Base-by-base conservation (phyloP, 2,329 filamentous ascomycete species). In the Aspergillus jensenii region DNA sequence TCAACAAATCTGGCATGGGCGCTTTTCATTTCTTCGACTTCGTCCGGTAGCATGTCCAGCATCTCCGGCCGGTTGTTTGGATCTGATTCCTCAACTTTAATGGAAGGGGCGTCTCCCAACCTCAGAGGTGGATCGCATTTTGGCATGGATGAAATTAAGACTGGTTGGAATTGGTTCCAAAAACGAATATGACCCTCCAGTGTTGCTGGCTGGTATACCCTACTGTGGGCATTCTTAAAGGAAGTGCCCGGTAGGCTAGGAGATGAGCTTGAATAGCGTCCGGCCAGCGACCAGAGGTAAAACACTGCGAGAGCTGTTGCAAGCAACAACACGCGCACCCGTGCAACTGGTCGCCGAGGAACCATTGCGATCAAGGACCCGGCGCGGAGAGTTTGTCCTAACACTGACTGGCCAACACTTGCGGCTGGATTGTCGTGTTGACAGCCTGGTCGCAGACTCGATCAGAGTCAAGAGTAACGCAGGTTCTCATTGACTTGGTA, bases 1-100 rank as follows among this genome's bases (percentile, higher is more conserved):
- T 67, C 50, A 19, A 76, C 63, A 52, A 77, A 77, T 8, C 60
- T 67, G 3, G 65, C 60, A 65, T 78, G 75, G 11, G 71, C 70
- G 11, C 66, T 55, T 51, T 68, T 71, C 67, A 78, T 71, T 12
- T 58, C 63, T 4, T 65, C 59, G 14, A 75, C 64, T 46, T 76
- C 71, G 11, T 63, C 55, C 5, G 59, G 58, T 2, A 64, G 47
- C 59, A 76, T 67, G 25, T 66, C 59, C 45, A 76, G 61, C 39
- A 68, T 53, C 54, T 76, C 68, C 39, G 71, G 71, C 4, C 69
- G 72, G 15, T 61, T 56, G n/a, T 66, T 56, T 3, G 67, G 62
- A 31, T 70, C 58, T 2, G 64, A 63, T 25, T 66, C 59, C 43
- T 73, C 65, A 53, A 71, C 73, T 41, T 67, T 51, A 47, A 68